Base-by-base conservation (phyloP, 257 asterid genomes). In the Cynanchum wilfordii region DNA sequence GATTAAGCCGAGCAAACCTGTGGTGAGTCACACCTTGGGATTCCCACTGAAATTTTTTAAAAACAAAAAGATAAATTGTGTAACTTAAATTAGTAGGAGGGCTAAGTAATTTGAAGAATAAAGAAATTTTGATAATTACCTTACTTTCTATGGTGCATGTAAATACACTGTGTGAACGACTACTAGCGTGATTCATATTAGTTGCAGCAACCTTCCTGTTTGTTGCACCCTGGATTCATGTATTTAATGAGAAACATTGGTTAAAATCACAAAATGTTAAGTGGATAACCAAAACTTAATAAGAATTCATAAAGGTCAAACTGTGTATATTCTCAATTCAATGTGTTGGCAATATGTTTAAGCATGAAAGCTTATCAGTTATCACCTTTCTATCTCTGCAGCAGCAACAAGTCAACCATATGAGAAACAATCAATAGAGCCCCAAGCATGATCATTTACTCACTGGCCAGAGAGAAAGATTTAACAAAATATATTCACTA, bases 161-260 rank as follows among this genome's bases (percentile, higher is more conserved):
- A 83, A 95, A 95, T 62, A 95, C 99, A 74, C 99, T 92, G 72
- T 95, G 99, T 11, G 99, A 95, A 77, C 99, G 97, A 82, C 99
- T 95, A 84, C 99, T 95, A 66, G 98, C 98, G 77, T 82, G 92
- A 74, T 92, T 92, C 99, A 95, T 95, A 81, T 95, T 95, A 78
- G 99, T 95, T 36, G 99, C 86, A 54, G 99, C 99, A 33, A 95
- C 99, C 84, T 95, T 95, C 78, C 99, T 87, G 81, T 92, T 95
- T 57, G 92, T 84, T 70, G 98, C 84, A 69, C 99, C 99, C 99
- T 95, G 96, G 47, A 76, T 56, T 56, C 51, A 57, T 50, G 66
- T 36, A 7, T 17, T 59, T 73, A 62, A 66, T 67, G 65, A 36
- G 71, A 67, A 75, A 69, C 72, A 75, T 22, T 27, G 15, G 30